These are phyloP conservation scores for Erythrophleum ivorense DNA, from an alignment of 331 rosid species.

Conservation along the genomic window DNA sequence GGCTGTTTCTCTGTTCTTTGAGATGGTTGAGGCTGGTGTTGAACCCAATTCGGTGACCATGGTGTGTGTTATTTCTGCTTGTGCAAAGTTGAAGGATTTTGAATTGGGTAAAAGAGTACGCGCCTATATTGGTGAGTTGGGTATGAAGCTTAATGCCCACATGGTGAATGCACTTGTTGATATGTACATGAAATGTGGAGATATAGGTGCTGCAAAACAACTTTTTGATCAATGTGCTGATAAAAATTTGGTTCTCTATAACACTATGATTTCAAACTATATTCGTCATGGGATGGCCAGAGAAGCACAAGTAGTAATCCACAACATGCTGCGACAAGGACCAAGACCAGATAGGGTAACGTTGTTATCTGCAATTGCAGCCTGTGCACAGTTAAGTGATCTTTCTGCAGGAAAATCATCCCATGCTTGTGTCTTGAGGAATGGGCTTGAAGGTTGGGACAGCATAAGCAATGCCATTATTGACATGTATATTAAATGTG, in stretches of 20 bases:
- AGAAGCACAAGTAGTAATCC: conserved; percentile 54
- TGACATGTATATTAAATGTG: conserved; percentile 88
- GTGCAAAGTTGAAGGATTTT: conserved; percentile 78
- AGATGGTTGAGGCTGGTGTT: conserved; percentile 65
- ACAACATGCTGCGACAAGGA: conserved; percentile 60
- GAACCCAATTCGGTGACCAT: conserved; percentile 68
- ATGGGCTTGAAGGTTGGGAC: conserved; percentile 70
- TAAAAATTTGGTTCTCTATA: conserved; percentile 74
- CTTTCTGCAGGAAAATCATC: conserved; percentile 61
- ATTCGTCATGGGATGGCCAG: conserved; percentile 56
- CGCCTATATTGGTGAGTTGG: conserved; percentile 52
- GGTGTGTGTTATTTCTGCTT: conserved; percentile 80
- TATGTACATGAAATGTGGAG: conserved; percentile 86
- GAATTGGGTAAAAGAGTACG: conserved; percentile 61
- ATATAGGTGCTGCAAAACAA: conserved; percentile 47
- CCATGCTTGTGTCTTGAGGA: conserved; percentile 71
- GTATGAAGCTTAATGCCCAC: conserved; percentile 53
- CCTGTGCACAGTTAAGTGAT: conserved; percentile 69
- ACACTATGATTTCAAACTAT: conserved; percentile 79
- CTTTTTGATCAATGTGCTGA: conserved; percentile 55
- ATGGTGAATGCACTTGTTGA: conserved; percentile 78
- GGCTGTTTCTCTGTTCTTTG: conserved; percentile 74
- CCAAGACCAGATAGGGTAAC: conserved; percentile 71
- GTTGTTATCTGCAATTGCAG: conserved; percentile 67
- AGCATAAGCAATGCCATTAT: conserved; percentile 71